A percentile compares a stretch with the other conserved stretches of the same genome.
These are phyloP conservation scores for Suillus lakei DNA, from an alignment of 768 basidiomycete genomes.

Conservation along the genomic window DNA sequence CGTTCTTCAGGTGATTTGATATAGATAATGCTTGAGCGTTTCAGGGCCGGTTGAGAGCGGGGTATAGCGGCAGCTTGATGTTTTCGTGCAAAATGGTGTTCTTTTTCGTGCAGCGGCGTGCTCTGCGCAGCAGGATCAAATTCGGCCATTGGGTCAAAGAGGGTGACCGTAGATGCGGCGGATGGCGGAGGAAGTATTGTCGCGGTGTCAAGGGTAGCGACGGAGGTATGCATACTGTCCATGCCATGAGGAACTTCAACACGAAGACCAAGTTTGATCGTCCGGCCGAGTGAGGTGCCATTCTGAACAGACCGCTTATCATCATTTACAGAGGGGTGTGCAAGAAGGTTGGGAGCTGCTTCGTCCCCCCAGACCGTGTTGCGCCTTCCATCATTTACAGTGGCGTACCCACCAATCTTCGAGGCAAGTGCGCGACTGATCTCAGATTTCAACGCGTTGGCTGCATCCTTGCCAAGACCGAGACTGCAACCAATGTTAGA, in stretches of 20 bases:
- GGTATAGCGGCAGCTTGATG: slow-evolving; percentile 24
- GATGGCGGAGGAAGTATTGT: slow-evolving; percentile 47
- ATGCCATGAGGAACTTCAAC: slow-evolving; percentile 54
- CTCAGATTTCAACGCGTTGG: slow-evolving; percentile 62
- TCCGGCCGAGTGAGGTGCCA: slow-evolving; percentile 33
- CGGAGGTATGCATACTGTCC: slow-evolving; percentile 56
- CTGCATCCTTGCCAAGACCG: slow-evolving; percentile 62
- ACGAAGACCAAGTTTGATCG: slow-evolving; percentile 48
- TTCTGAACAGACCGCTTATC: slow-evolving; percentile 30
- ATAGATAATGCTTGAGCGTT: slow-evolving; percentile 68
- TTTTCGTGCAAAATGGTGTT: slow-evolving; percentile 18
- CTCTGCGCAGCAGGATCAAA: slow-evolving; percentile 51
- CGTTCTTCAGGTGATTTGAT: slow-evolving; percentile 59
- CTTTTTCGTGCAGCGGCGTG: slow-evolving; percentile 57
- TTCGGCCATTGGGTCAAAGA: slow-evolving; percentile 51
- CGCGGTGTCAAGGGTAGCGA: slow-evolving; percentile 43
- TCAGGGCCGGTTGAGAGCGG: slow-evolving; percentile 28
- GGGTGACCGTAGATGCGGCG: slow-evolving; percentile 63
- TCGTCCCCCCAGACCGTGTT: slow-evolving; percentile 56
- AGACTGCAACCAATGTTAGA: slow-evolving; percentile 45
- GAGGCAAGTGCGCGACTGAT: slow-evolving; percentile 53
- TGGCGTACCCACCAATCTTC: slow-evolving; percentile 44
- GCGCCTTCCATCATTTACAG: slow-evolving; percentile 45
- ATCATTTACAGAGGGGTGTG: slow-evolving; percentile 45
- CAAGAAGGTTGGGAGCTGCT: slow-evolving; percentile 35